Evolutionary conservation across 768 basidiomycete species (phyloP).

Genomic region (Pleurotus citrinopileatus): DNA sequence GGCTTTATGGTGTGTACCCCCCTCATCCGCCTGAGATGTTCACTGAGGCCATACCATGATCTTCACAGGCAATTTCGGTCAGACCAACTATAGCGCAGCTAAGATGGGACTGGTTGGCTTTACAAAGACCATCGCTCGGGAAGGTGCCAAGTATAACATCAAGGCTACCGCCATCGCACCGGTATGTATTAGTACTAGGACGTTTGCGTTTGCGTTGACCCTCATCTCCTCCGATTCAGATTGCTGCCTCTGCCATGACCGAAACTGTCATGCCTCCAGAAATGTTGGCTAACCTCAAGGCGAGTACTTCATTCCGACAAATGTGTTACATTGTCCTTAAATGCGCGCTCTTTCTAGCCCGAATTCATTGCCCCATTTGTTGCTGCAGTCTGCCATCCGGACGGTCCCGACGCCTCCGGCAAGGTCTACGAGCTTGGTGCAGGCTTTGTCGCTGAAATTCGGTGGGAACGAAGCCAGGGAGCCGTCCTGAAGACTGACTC

Average conservation of each 20-base stretch:
- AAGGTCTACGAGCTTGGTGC: conserved; percentile 92
- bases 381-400: conserved; percentile 80
- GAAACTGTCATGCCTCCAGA: conserved; percentile 94
- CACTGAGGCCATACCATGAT: not conserved
- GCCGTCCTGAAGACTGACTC: conserved; percentile 86
- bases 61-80: conserved; percentile 83
- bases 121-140: conserved; percentile 88
- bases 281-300: conserved; percentile 84
- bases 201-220: not conserved
- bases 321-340: not conserved
- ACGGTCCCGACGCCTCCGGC: conserved; percentile 76
- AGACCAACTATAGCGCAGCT: conserved; percentile 96
- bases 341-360: conserved; percentile 50
- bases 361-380: conserved; percentile 94
- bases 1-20: conserved; percentile 70
- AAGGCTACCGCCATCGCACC: conserved; percentile 87
- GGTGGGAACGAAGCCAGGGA: conserved; percentile 92
- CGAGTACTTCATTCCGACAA: conserved; percentile 21
- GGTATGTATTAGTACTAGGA: conserved; percentile 37
- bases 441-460: conserved; percentile 86
- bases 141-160: conserved; percentile 92
- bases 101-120: conserved; percentile 96
- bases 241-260: conserved; percentile 96
- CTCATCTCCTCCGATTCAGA: conserved; percentile 36
- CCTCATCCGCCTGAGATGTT: not conserved